Conservation (phyloP, 2,329 filamentous ascomycete genomes). For the Pseudogymnoascus sp. region DNA sequence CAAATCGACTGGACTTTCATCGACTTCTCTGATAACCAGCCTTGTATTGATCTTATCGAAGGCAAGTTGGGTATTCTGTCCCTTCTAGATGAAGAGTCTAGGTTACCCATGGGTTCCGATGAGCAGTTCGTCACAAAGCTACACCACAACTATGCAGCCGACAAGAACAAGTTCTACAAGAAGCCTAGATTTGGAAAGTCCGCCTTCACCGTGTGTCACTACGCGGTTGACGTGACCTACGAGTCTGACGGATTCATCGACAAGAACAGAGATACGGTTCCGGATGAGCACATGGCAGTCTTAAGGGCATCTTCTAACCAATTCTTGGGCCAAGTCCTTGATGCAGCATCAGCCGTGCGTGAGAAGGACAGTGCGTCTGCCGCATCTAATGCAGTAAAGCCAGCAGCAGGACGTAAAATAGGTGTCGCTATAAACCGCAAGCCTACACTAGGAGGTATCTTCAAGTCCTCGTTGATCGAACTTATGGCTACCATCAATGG, state of each 20-base stretch:
- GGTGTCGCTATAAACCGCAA: conserved; percentile 91
- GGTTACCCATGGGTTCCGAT: conserved; percentile 93
- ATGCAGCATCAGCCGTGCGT: conserved; percentile 75
- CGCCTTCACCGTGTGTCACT: conserved; percentile 95
- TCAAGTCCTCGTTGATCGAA: conserved; percentile 96
- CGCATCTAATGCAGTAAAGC: conserved; percentile 65
- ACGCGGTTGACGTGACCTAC: conserved; percentile 95
- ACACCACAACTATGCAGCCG: conserved; percentile 81
- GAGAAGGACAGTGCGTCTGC: conserved; percentile 74
- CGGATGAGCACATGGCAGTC: conserved; percentile 95
- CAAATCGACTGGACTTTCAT: conserved; percentile 99
- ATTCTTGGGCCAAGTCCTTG: conserved; percentile 78
- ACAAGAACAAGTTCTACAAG: conserved; percentile 97
- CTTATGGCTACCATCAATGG: conserved; percentile 97
- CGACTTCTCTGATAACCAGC: conserved; percentile 98
- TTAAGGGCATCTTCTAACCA: conserved; percentile 74
- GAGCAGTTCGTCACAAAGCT: conserved; percentile 95
- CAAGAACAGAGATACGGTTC: conserved; percentile 97
- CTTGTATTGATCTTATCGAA: conserved; percentile 97
- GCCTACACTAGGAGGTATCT: conserved; percentile 94
- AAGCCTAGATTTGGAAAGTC: conserved; percentile 97
- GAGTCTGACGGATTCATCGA: conserved; percentile 99
- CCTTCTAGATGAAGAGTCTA: conserved; percentile 89
- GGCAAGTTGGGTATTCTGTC: conserved; percentile 91
- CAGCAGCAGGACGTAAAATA: conserved; percentile 74